A percentile compares a stretch with the other conserved stretches of the same genome.
Conservation (phyloP, 2,329 filamentous ascomycete genomes). For the Trichoderma guizhouense region DNA sequence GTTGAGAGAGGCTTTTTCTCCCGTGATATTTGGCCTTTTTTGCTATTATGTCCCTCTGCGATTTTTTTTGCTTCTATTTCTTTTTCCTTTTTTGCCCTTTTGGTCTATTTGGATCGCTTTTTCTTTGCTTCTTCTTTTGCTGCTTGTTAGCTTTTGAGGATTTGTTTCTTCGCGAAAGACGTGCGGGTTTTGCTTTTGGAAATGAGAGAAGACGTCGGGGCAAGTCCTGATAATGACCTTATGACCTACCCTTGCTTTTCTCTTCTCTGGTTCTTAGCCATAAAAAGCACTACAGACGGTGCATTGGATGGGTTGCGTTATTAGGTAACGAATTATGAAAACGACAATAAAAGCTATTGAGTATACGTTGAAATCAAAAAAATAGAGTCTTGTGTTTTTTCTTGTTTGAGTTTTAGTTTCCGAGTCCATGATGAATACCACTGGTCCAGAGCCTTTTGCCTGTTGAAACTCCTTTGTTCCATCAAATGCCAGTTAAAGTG, state of each 20-base stretch:
- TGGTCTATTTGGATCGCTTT: neutral
- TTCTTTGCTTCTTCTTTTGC: conserved; percentile 10
- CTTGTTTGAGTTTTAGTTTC: neutral
- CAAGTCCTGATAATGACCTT: conserved; percentile 35
- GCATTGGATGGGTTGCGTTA: conserved; percentile 36
- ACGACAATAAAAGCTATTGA: conserved; percentile 39
- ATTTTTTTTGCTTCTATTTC: conserved; percentile 22
- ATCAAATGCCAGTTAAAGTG: neutral
- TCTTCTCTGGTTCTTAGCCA: conserved; percentile 25
- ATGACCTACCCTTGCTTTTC: conserved; percentile 31
- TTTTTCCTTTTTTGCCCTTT: conserved; percentile 22
- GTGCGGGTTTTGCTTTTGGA: conserved; percentile 23
- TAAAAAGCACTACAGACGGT: conserved; percentile 32
- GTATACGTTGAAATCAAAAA: conserved; percentile 15
- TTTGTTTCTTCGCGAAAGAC: conserved; percentile 12
- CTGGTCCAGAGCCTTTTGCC: neutral
- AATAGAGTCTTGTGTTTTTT: neutral
- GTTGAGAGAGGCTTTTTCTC: conserved; percentile 21
- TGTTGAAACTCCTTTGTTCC: neutral
- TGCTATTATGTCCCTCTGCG: neutral
- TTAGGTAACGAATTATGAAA: conserved; percentile 41
- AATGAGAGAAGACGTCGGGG: conserved; percentile 26
- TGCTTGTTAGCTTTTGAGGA: conserved; percentile 5
- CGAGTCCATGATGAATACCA: neutral
- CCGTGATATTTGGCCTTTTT: conserved; percentile 25